phyloP scores from a whole-genome alignment of 2,329 filamentous ascomycete genomes.

The Cladosporium sp. region DNA sequence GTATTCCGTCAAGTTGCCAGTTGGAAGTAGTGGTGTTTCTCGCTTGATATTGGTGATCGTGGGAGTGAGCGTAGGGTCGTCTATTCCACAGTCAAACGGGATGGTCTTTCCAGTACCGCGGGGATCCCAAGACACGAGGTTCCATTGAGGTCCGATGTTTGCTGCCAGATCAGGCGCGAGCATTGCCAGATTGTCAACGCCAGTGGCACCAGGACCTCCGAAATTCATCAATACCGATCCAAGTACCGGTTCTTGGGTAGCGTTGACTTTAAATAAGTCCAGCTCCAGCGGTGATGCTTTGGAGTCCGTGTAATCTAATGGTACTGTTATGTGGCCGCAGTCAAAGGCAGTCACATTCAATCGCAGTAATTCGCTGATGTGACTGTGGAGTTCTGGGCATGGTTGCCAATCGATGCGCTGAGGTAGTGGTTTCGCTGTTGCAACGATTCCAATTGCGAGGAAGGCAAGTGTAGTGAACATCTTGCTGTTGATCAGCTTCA shows the following conservation, averaged over 20 bases:
- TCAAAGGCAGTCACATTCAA: conserved; percentile 14
- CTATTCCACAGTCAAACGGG: conserved; percentile 16
- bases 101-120: conserved; percentile 19
- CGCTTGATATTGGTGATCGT: not conserved
- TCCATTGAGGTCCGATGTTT: conserved; percentile 17
- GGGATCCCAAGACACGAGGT: conserved; percentile 17
- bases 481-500: too few species aligned
- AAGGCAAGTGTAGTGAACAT: too few species aligned
- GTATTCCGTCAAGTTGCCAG: not conserved
- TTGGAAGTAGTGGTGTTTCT: not conserved
- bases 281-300: conserved; percentile 15
- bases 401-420: not conserved
- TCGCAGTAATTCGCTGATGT: not conserved
- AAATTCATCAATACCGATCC: conserved; percentile 24
- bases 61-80: not conserved
- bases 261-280: conserved; percentile 17
- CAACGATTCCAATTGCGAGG: too few species aligned
- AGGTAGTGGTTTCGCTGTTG: not conserved
- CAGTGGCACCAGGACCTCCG: conserved; percentile 23
- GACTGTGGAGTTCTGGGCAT: not conserved
- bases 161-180: conserved; percentile 2
- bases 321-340: not conserved
- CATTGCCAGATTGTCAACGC: conserved; percentile 7
- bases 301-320: conserved; percentile 6
- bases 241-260: conserved; percentile 16